These are phyloP conservation scores for Tetrahymena borealis DNA, from an alignment of 73 alveolate species.

Conservation along the genomic window DNA sequence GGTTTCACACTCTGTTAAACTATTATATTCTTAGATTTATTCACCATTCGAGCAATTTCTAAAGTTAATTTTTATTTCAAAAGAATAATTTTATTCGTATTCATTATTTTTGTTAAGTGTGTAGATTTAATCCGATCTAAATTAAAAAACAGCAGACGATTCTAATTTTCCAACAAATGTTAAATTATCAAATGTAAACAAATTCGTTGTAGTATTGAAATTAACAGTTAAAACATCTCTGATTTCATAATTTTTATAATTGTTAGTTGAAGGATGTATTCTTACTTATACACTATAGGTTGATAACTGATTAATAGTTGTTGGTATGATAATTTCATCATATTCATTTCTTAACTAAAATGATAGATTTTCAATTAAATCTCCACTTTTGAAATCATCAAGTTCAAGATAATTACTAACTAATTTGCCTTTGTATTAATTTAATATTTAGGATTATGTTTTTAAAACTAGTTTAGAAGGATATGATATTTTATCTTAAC, in stretches of 20 bases:
- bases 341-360: neutral
- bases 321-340: neutral
- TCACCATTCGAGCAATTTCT: neutral
- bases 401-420: neutral
- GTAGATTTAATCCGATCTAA: neutral
- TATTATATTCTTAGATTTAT: neutral
- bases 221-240: neutral
- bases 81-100: neutral
- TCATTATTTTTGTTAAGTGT: neutral
- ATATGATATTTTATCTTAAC: no score
- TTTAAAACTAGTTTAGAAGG: neutral
- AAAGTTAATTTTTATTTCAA: neutral
- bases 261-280: no score
- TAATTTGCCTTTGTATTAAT: neutral
- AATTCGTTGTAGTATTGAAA: neutral
- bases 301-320: neutral
- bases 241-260: no score
- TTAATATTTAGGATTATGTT: neutral
- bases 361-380: neutral
- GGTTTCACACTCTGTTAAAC: neutral
- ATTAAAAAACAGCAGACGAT: neutral
- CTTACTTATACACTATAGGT: no score
- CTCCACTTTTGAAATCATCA: neutral
- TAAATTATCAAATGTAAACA: neutral
- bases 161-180: neutral